A percentile compares a stretch with the other conserved stretches of the same genome.
Conservation (phyloP, 2,329 filamentous ascomycete species). For the Septoria linicola region DNA sequence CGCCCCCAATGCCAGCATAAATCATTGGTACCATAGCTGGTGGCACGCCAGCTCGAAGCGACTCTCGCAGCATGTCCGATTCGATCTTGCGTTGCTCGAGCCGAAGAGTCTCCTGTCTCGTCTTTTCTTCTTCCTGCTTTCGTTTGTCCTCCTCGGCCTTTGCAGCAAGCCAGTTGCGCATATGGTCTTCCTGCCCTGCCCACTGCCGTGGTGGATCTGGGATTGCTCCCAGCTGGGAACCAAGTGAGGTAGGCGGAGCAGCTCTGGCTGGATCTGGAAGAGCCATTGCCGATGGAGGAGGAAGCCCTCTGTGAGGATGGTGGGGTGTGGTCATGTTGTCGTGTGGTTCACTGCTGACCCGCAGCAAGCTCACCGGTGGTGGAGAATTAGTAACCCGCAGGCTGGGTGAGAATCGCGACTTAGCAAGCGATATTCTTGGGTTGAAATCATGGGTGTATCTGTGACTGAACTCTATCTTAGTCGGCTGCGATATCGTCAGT, state of each 20-base stretch:
- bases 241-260: slow-evolving; percentile 39
- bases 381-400: slow-evolving; percentile 40
- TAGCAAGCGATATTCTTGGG: slow-evolving; percentile 41
- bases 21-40: slow-evolving; percentile 55
- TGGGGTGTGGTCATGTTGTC: slow-evolving; percentile 52
- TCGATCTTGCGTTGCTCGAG: slow-evolving; percentile 55
- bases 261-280: slow-evolving; percentile 49
- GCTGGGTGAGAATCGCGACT: slow-evolving; percentile 44
- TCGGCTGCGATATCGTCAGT: slow-evolving; percentile 52
- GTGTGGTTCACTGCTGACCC: slow-evolving; percentile 40
- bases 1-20: slow-evolving; percentile 53
- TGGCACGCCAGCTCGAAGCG: slow-evolving; percentile 52
- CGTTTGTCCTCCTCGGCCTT: slow-evolving; percentile 54
- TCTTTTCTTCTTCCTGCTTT: slow-evolving; percentile 56
- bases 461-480: slow-evolving; percentile 49
- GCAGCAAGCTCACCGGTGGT: slow-evolving; percentile 41
- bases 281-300: slow-evolving; percentile 54
- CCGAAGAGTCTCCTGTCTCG: slow-evolving; percentile 50
- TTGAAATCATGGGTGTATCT: slow-evolving; percentile 51
- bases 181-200: slow-evolving; percentile 52
- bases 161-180: slow-evolving; percentile 52
- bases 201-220: slow-evolving; percentile 49
- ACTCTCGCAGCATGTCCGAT: slow-evolving; percentile 53
- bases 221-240: slow-evolving; percentile 39
- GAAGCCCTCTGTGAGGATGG: slow-evolving; percentile 54